Base-by-base conservation (phyloP, 1,139 yeast genomes). In the Geotrichum aggregatum region DNA sequence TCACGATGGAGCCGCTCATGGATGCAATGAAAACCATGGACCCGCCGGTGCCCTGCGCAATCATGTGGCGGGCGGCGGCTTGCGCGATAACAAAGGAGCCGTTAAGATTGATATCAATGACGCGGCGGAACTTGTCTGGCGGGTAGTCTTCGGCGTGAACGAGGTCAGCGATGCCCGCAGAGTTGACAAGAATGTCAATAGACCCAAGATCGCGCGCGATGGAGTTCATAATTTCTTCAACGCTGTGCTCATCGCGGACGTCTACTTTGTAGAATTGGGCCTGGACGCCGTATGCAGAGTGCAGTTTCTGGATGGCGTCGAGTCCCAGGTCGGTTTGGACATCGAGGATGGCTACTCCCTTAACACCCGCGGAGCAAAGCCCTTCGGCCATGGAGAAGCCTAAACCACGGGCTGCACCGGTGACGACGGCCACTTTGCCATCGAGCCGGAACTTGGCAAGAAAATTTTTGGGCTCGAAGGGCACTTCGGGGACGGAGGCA, bases 101-200 rank as follows among this genome's bases (percentile, higher is more conserved):
- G 66, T 84, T 78, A 33, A 85, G 79, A 69, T 86, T 86, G 61
- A 86, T 91, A 66, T 82, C 82, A 74, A 85, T 74, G 51, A 86
- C 79, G 31, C 82, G 76, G 62, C 87, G 85, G 60, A 89, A 88
- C 70, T 84, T 85, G 58, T 74, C 73, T 26, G 89, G 78, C 10
- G 92, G 88, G 70, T 86, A 84, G 58, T 83, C 87, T 67, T 84
- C 91, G 48, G 94, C 92, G 47, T 87, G 84, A 69, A 78, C 83
- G 64, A 84, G 80, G 67, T 84, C 91, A 65, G 88, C 85, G 66
- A 85, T 86, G 44, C 94, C 89, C 40, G 94, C 91, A 47, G 85
- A 75, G 73, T 85, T 83, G 61, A 84, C 78, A 59, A 84, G 76
- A 55, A 84, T 71, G 63, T 82, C 81, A 43, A 87, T 80, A 55